Base-by-base conservation (phyloP, 208 protist species). In the Herpetomonas tarakana region DNA sequence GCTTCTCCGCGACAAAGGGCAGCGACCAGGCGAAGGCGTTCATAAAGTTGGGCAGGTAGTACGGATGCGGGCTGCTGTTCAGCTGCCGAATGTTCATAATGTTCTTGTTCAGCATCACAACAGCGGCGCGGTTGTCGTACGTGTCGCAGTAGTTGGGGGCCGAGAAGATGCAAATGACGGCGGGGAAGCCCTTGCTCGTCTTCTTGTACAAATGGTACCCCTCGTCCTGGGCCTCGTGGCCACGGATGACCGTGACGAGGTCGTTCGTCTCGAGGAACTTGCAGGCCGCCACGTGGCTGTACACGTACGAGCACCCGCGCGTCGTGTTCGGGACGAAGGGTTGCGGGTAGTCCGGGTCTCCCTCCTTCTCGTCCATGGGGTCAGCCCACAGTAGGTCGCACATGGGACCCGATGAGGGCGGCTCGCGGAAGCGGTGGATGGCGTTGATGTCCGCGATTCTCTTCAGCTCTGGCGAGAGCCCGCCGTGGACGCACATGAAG, bases 31-130 rank as follows among this genome's bases (percentile, higher is more conserved):
- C 90, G 62, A 99, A 98, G 51, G 98, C 97, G 72, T 98, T 96
- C 81, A 98, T 97, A 69, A 98, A 99, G 71, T 99, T 98, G 45
- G 97, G 97, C 28, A 99, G 80, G 81, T 97, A 99, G 76, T 98
- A 99, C 9, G 98, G 97, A 74, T 99, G 97, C 0, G 84, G 91
- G 49, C 78, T 87, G 55, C 74, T 87, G 54, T 95, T 97, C 74
- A 98, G 99, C 81, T 99, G 97, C 14, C 96, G 83, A 63, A 99
- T 99, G 68, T 98, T 99, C 88, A 99, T 96, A 18, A 98, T 65
- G 38, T 94, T 96, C 50, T 96, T 90, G 51, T 97, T 82, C 65
- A 99, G 91, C 62, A 86, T 73, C 44, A 98, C 63, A 29, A 97
- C 69, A 7, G 96, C 95, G 21, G 79, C 97, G 38, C 97, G 97